Base-by-base conservation (phyloP, 192 early-diverging fungal species). In the Rhizophagus clarus region DNA sequence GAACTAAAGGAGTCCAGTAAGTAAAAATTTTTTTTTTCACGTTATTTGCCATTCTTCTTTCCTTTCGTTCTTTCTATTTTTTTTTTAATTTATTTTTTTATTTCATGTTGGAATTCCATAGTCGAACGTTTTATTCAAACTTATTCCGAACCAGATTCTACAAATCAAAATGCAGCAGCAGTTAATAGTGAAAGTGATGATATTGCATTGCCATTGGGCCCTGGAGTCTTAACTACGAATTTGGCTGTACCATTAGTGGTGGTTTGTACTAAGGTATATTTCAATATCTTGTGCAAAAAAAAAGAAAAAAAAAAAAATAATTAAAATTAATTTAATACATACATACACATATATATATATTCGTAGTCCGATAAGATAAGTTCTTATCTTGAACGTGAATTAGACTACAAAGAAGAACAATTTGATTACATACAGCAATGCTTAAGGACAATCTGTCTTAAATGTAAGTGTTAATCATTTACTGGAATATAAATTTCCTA, bases 401-500 rank as follows among this genome's bases (percentile, higher is more conserved):
- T 89, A 34, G 95, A 92, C 24, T 97, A 90, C 83, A 91, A 91
- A 81, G 97, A 99, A 70, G 96, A 97, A 77, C 92, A 93, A 60
- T 97, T 99, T 85, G 97, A 99, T 83, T 97, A 92, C 84, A 95
- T 99, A 79, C 97, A 98, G 83, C 96, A 98, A 82, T 89, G 90
- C 31, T 86, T 97, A 66, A 90, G 97, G 72, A 95, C 96, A 28
- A 88, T 97, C 11, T 95, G 95, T 82, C 90, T 99, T 79, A 94
- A 94, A 88, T 97, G 93, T 95, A 86, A 88, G 87, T 83, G 26
- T 45, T 29, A n/a, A 45, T 10, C 5, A 49, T 31, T 17, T 73
- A 14, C 34, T 3, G 26, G 29, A 61, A 74, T 34, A 15, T 70
- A 24, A 28, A 77, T 28, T 75, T 49, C 37, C 68, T 17, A 28